Percentiles rank a stretch among this genome's conserved stretches.
phyloP scores from a whole-genome alignment of 768 basidiomycete species.

The Pholiota conissans region DNA sequence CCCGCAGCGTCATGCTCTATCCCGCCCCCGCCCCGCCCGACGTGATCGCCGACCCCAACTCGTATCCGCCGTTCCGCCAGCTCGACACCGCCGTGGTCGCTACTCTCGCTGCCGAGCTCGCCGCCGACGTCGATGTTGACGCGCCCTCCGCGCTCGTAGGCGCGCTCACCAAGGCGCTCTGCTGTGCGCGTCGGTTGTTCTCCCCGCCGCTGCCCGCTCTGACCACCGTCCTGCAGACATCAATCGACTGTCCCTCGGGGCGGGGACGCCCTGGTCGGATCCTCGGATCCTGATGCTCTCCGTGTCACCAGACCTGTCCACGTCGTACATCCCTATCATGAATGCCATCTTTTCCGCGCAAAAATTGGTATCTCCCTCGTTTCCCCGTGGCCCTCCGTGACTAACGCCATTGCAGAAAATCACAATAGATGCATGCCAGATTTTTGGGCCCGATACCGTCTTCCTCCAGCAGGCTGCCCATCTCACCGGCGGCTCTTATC shows the following conservation, averaged over 20 bases:
- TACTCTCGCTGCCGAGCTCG: constrained; percentile 64
- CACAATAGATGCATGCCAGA: constrained; percentile 93
- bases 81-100: constrained; percentile 68
- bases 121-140: constrained; percentile 44
- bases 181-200: constrained; percentile 62
- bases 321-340: constrained; percentile 98
- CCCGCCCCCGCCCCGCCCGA: constrained; percentile 54
- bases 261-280: constrained; percentile 30
- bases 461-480: constrained; percentile 98
- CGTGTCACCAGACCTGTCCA: constrained; percentile 86
- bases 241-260: constrained; percentile 32
- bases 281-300: constrained; percentile 68
- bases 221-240: constrained; percentile 31
- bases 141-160: constrained; percentile 70
- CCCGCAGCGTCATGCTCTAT: constrained; percentile 71
- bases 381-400: constrained; percentile 3
- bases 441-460: constrained; percentile 86
- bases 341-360: constrained; percentile 99
- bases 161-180: constrained; percentile 89
- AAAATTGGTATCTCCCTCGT: constrained; percentile 68
- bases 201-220: background rate
- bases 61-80: constrained; percentile 80
- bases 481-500: constrained; percentile 92
- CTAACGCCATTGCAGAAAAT: constrained; percentile 68
- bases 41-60: constrained; percentile 64